phyloP scores from a whole-genome alignment of 2,329 filamentous ascomycete species.

The Ophiosphaerella korrae region DNA sequence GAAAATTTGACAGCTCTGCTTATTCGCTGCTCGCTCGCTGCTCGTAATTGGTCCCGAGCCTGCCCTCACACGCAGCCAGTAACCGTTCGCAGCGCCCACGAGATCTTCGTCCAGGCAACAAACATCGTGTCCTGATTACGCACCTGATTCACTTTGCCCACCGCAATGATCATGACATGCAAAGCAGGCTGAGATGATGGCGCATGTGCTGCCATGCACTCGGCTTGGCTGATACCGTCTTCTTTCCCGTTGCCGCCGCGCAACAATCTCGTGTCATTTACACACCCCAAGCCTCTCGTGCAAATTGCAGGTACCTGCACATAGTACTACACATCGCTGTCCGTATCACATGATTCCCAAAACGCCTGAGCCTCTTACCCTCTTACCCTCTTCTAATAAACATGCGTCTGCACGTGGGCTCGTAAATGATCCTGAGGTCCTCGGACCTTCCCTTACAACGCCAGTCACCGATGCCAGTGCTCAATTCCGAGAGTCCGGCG shows the following conservation, averaged over 20 bases:
- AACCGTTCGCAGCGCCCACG: background rate
- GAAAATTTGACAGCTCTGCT: constrained; percentile 3
- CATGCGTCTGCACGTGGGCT: constrained; percentile 17
- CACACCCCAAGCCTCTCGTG: background rate
- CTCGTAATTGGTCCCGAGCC: constrained; percentile 3
- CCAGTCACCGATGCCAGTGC: constrained; percentile 31
- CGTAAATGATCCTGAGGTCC: constrained; percentile 16
- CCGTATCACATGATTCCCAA: constrained; percentile 3
- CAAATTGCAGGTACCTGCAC: constrained; percentile 4
- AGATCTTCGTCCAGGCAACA: constrained; percentile 10
- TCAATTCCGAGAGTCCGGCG: constrained; percentile 22
- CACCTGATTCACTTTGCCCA: constrained; percentile 1
- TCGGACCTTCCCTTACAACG: constrained; percentile 16
- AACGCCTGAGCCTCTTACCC: background rate
- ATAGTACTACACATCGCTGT: background rate
- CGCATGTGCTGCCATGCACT: constrained; percentile 1
- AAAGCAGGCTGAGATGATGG: constrained; percentile 3
- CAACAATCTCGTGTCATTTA: constrained; percentile 1
- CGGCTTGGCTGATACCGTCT: background rate
- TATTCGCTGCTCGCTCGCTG: constrained; percentile 2
- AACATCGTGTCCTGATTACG: constrained; percentile 4
- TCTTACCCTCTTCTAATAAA: constrained; percentile 13
- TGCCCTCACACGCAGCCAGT: background rate
- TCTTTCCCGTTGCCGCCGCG: background rate
- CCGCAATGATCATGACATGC: background rate